phyloP scores from a whole-genome alignment of 2,329 filamentous ascomycete species.

The Verticillium isaacii region DNA sequence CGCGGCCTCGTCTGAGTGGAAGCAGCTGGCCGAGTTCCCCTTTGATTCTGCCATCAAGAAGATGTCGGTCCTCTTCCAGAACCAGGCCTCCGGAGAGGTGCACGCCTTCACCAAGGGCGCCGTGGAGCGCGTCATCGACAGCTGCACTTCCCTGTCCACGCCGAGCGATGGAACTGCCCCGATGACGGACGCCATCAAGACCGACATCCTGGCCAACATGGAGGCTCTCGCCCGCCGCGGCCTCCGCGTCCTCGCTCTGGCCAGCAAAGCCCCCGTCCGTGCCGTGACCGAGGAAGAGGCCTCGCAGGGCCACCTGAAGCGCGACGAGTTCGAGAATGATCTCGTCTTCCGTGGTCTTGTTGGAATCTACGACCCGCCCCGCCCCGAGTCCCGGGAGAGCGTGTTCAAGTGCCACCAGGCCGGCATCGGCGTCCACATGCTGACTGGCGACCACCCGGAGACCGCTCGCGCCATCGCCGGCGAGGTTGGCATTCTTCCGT shows the following conservation, averaged over 20 bases:
- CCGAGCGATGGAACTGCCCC: conserved; percentile 30
- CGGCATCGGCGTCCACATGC: conserved; percentile 59
- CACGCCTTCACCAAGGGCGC: conserved; percentile 57
- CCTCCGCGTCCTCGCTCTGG: conserved; percentile 62
- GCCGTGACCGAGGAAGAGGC: conserved; percentile 22
- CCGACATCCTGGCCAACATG: conserved; percentile 58
- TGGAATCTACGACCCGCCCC: conserved; percentile 64
- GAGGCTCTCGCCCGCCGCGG: conserved; percentile 59
- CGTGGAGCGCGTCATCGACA: conserved; percentile 59
- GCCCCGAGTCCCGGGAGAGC: conserved; percentile 51
- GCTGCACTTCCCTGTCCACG: conserved; percentile 39
- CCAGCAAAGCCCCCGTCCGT: conserved; percentile 23
- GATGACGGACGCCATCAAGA: conserved; percentile 30
- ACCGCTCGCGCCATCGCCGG: conserved; percentile 56
- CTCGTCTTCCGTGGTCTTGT: conserved; percentile 61
- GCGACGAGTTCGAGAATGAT: conserved; percentile 49
- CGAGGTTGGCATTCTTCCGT: conserved; percentile 55
- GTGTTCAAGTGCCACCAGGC: conserved; percentile 52
- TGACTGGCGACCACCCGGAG: conserved; percentile 59
- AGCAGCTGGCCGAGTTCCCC: conserved; percentile 45
- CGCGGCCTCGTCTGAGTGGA: conserved; percentile 24
- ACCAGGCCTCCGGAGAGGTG: conserved; percentile 19
- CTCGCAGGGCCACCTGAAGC: conserved; percentile 20
- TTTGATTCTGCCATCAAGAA: conserved; percentile 56
- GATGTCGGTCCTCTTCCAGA: conserved; percentile 51